These are phyloP conservation scores for Mycena leptocephala DNA, from an alignment of 768 basidiomycete species.

Conservation along the genomic window DNA sequence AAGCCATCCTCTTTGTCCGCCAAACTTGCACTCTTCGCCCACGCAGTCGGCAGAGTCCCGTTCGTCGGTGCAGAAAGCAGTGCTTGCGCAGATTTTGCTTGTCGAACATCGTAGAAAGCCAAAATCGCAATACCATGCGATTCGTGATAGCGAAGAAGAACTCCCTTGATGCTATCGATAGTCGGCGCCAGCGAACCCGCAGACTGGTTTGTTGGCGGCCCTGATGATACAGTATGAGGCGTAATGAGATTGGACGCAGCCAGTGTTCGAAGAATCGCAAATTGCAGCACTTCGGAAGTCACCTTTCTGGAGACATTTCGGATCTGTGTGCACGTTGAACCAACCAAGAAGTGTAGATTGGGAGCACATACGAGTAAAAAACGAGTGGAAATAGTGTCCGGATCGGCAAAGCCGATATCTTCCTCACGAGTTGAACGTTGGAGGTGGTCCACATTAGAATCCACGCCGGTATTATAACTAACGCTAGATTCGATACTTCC, in stretches of 20 bases:
- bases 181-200: not conserved
- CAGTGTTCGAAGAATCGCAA: constrained; percentile 33
- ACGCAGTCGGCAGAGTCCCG: constrained; percentile 50
- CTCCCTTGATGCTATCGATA: constrained; percentile 63
- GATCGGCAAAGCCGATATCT: constrained; percentile 38
- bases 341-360: not conserved
- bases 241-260: not conserved
- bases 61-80: constrained; percentile 53
- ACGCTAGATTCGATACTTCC: constrained; percentile 51
- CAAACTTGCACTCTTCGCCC: constrained; percentile 41
- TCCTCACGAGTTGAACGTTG: constrained; percentile 35
- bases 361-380: constrained; percentile 50
- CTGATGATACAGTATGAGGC: not conserved
- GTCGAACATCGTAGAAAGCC: constrained; percentile 74
- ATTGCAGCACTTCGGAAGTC: constrained; percentile 38
- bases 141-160: constrained; percentile 68
- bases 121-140: constrained; percentile 70
- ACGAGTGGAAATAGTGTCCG: constrained; percentile 51
- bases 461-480: constrained; percentile 41
- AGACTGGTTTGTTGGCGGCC: constrained; percentile 2
- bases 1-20: constrained; percentile 47
- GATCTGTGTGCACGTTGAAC: constrained; percentile 42
- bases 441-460: constrained; percentile 23
- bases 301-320: constrained; percentile 54
- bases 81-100: constrained; percentile 64